Evolutionary conservation across 768 basidiomycete species (phyloP).

Genomic region (Auricularia sp.): DNA sequence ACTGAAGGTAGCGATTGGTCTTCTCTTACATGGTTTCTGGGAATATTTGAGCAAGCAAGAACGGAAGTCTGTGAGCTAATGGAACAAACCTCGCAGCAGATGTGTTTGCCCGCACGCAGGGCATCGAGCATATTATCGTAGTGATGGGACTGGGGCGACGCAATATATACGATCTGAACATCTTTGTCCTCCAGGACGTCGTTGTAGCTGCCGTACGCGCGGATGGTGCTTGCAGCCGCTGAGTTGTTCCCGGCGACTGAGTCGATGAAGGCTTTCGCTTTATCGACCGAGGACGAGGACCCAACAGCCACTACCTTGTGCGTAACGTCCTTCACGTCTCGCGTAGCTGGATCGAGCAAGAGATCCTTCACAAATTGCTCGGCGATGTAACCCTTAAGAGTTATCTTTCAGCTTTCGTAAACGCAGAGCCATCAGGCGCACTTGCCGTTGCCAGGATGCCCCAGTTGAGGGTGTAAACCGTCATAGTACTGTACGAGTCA

Average conservation of each 20-base stretch:
- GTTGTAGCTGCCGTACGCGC: slow-evolving; percentile 13
- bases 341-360: slow-evolving; percentile 8
- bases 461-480: slow-evolving; percentile 7
- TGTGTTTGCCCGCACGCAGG: slow-evolving; percentile 14
- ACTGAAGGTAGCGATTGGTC: not conserved
- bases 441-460: slow-evolving; percentile 10
- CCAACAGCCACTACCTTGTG: slow-evolving; percentile 9
- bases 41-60: not conserved
- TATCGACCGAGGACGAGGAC: slow-evolving; percentile 6
- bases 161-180: slow-evolving; percentile 17
- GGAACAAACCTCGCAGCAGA: slow-evolving; percentile 12
- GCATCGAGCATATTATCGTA: slow-evolving; percentile 11
- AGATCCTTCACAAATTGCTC: slow-evolving; percentile 11
- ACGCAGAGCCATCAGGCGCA: not conserved
- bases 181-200: slow-evolving; percentile 12
- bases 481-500: slow-evolving; percentile 1
- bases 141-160: slow-evolving; percentile 13
- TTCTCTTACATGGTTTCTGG: not conserved
- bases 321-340: slow-evolving; percentile 7
- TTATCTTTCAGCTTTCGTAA: too few relatives aligned
- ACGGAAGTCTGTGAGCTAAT: not conserved
- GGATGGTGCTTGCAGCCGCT: not conserved
- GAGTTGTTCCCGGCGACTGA: not conserved
- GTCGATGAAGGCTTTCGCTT: slow-evolving; percentile 8
- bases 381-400: slow-evolving; percentile 6